Percentiles rank a stretch among this genome's conserved stretches.
These are phyloP conservation scores for Rhodotorula sp. DNA, from an alignment of 1,284 basidiomycete species.

Conservation along the genomic window DNA sequence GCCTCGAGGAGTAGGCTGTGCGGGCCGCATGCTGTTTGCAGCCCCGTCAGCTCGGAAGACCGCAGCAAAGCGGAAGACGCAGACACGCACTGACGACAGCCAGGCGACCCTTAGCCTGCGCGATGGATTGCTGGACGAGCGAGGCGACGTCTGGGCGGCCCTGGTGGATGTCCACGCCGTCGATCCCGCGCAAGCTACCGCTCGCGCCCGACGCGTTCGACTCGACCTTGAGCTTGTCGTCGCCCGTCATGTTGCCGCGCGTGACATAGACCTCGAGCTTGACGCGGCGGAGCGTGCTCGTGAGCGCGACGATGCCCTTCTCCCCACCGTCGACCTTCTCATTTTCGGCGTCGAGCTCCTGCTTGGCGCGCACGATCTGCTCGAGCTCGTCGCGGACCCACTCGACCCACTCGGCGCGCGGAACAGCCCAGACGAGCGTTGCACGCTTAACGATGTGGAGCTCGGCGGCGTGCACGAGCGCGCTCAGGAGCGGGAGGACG, in stretches of 20 bases:
- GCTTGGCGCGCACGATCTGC: not conserved
- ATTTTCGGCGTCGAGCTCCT: too few relatives aligned
- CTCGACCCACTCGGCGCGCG: conserved; percentile 1
- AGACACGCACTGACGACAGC: conserved; percentile 43
- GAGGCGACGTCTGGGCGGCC: conserved; percentile 23
- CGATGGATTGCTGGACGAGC: conserved; percentile 42
- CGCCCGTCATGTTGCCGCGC: not conserved
- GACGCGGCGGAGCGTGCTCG: not conserved
- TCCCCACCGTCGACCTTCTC: not conserved
- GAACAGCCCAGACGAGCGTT: conserved; percentile 3
- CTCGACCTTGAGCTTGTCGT: too few relatives aligned
- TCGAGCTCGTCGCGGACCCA: conserved; percentile 19
- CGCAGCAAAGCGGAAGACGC: not conserved
- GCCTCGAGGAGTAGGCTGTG: conserved; percentile 49
- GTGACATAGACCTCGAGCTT: not conserved
- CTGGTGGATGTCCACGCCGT: not conserved
- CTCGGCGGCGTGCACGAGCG: conserved; percentile 34
- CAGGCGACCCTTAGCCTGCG: conserved; percentile 36
- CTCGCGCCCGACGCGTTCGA: not conserved
- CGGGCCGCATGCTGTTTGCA: conserved; percentile 48
- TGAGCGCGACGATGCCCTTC: not conserved
- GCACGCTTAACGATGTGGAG: not conserved
- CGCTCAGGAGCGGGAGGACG: conserved; percentile 48
- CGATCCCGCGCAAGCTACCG: not conserved
- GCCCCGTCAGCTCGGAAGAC: not conserved